These are phyloP conservation scores for Colletotrichum sp. DNA, from an alignment of 2,329 filamentous ascomycete species.

Conservation along the genomic window DNA sequence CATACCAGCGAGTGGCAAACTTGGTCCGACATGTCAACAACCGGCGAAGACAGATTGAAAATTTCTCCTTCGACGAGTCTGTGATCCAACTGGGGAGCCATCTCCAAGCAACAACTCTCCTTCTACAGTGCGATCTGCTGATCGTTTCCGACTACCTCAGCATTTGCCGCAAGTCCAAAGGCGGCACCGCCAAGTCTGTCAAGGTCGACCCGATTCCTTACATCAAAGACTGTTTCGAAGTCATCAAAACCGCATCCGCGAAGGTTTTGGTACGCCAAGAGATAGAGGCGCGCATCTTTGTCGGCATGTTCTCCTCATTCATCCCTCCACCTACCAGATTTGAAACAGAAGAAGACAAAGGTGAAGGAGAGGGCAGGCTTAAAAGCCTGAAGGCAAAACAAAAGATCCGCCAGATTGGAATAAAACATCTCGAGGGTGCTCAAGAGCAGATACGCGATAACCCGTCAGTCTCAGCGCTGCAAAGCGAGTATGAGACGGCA, in stretches of 20 bases:
- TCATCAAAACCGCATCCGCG: conserved; percentile 43
- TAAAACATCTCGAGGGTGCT: conserved; percentile 24
- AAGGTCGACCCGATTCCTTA: conserved; percentile 32
- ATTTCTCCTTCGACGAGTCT: conserved; percentile 40
- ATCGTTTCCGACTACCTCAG: conserved; percentile 46
- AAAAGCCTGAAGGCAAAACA: no score
- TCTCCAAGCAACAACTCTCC: conserved; percentile 47
- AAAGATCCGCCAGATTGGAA: neutral
- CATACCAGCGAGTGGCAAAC: conserved; percentile 50
- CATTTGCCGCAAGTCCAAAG: conserved; percentile 2
- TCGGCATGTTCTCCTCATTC: conserved; percentile 47
- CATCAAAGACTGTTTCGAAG: conserved; percentile 39
- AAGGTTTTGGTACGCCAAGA: conserved; percentile 43
- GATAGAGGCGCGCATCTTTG: conserved; percentile 55
- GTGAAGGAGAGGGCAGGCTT: no score
- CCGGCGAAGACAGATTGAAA: conserved; percentile 20
- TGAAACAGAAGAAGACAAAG: no score
- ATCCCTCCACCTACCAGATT: no score
- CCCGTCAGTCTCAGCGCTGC: conserved; percentile 36
- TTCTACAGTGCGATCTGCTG: conserved; percentile 52
- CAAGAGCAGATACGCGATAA: neutral
- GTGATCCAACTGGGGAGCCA: conserved; percentile 38
- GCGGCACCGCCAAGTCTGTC: conserved; percentile 7
- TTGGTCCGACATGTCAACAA: conserved; percentile 45
- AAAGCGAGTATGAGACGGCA: conserved; percentile 49